Evolutionary conservation across 2,329 filamentous ascomycete species (phyloP).

Genomic region (Cladosporium oxysporum): DNA sequence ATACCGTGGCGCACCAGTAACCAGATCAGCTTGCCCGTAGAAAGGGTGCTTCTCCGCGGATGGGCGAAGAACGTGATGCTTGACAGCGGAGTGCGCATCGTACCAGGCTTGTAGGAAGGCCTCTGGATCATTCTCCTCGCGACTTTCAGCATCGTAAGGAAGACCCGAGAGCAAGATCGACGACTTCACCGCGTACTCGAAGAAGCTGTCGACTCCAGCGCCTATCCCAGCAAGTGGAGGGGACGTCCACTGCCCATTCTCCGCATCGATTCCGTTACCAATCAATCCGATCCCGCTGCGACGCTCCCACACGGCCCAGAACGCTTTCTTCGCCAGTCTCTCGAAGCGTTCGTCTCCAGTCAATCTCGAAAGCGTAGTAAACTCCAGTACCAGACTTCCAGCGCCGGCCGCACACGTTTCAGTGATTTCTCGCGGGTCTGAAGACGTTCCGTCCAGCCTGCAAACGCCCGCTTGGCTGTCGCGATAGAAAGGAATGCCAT

Average conservation of each 20-base stretch:
- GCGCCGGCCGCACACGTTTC: conserved; percentile 97
- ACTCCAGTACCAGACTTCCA: conserved; percentile 92
- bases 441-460: conserved; percentile 42
- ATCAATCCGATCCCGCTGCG: conserved; percentile 84
- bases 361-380: conserved; percentile 83
- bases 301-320: conserved; percentile 94
- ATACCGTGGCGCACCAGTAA: conserved; percentile 82
- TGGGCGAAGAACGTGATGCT: conserved; percentile 82
- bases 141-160: conserved; percentile 50
- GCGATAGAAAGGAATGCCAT: conserved; percentile 88
- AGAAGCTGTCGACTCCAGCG: conserved; percentile 96
- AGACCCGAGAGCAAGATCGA: conserved; percentile 84
- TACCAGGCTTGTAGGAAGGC: conserved; percentile 83
- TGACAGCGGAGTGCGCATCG: conserved; percentile 81
- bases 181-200: conserved; percentile 95
- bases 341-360: conserved; percentile 89
- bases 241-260: conserved; percentile 80
- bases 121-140: conserved; percentile 66
- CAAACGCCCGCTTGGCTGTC: conserved; percentile 53
- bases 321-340: conserved; percentile 83
- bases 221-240: conserved; percentile 90
- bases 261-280: conserved; percentile 88
- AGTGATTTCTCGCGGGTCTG: conserved; percentile 69
- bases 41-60: conserved; percentile 78
- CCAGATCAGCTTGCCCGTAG: conserved; percentile 86